These are phyloP conservation scores for Backusella parvicylindrica DNA, from an alignment of 192 early-diverging fungal species.

Conservation along the genomic window DNA sequence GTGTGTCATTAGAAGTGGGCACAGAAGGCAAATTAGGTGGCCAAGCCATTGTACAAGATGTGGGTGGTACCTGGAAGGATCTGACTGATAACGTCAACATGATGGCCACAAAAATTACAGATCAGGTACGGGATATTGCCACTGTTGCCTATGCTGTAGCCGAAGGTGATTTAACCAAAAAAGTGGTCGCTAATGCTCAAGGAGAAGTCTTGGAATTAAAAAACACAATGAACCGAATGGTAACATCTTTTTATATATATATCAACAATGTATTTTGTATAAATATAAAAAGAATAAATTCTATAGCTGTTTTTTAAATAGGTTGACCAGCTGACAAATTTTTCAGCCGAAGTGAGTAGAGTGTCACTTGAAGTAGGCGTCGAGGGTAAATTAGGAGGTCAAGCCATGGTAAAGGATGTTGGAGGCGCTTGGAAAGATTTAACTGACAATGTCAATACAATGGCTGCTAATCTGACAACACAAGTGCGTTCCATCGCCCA, in stretches of 20 bases:
- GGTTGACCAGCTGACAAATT: conserved; percentile 22
- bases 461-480: conserved; percentile 58
- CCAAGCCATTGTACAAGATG: conserved; percentile 43
- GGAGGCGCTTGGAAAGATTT: conserved; percentile 65
- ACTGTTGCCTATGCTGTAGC: conserved; percentile 64
- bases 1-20: conserved; percentile 42
- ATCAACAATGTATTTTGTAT: conserved; percentile 37
- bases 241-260: conserved; percentile 19
- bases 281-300: background rate
- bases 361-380: conserved; percentile 68
- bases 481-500: conserved; percentile 62
- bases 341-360: conserved; percentile 56
- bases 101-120: conserved; percentile 62
- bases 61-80: conserved; percentile 54
- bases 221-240: conserved; percentile 56
- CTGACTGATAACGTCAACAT: conserved; percentile 35
- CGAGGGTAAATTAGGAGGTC: conserved; percentile 60
- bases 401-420: conserved; percentile 53
- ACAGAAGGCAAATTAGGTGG: conserved; percentile 54
- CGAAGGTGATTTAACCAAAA: conserved; percentile 59
- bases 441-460: conserved; percentile 64
- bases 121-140: conserved; percentile 76
- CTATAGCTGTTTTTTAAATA: background rate
- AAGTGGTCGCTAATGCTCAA: conserved; percentile 49
- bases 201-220: conserved; percentile 58